Conservation (phyloP, 2,329 filamentous ascomycete genomes). For the Epichloe scottii region DNA sequence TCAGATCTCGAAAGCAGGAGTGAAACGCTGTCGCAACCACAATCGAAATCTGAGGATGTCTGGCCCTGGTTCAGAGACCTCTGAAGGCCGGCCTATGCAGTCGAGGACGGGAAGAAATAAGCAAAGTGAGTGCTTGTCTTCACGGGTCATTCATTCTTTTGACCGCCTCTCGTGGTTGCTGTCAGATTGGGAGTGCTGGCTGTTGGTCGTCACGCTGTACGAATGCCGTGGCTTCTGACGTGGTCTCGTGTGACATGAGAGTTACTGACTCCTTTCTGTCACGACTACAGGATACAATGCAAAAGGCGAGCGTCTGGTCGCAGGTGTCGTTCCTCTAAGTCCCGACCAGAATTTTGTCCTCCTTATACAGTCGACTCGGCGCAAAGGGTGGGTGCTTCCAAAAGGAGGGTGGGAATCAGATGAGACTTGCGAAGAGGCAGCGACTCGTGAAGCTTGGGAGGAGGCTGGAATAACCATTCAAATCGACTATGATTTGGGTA, state of each 20-base stretch:
- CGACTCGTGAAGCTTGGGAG: slow-evolving; percentile 90
- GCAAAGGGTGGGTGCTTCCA: slow-evolving; percentile 89
- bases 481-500: slow-evolving; percentile 73
- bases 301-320: slow-evolving; percentile 87
- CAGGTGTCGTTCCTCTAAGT: slow-evolving; percentile 84
- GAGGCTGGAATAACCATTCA: slow-evolving; percentile 85
- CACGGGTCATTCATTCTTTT: background rate
- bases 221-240: background rate
- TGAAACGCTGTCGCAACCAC: slow-evolving; percentile 1
- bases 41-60: slow-evolving; percentile 19
- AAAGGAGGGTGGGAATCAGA: slow-evolving; percentile 98
- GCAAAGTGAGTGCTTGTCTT: slow-evolving; percentile 50
- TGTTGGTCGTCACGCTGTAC: background rate
- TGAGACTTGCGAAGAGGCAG: slow-evolving; percentile 75
- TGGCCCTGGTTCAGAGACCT: slow-evolving; percentile 22
- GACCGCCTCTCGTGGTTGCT: background rate
- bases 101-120: slow-evolving; percentile 66
- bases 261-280: slow-evolving; percentile 10
- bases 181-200: background rate
- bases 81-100: slow-evolving; percentile 47
- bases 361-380: slow-evolving; percentile 82
- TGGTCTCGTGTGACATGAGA: slow-evolving; percentile 2
- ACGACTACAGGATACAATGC: slow-evolving; percentile 65
- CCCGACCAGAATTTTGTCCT: slow-evolving; percentile 78
- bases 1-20: background rate